Evolutionary conservation across 1,139 yeast species (phyloP).

Genomic region (Yamadazyma atmosphaerica): DNA sequence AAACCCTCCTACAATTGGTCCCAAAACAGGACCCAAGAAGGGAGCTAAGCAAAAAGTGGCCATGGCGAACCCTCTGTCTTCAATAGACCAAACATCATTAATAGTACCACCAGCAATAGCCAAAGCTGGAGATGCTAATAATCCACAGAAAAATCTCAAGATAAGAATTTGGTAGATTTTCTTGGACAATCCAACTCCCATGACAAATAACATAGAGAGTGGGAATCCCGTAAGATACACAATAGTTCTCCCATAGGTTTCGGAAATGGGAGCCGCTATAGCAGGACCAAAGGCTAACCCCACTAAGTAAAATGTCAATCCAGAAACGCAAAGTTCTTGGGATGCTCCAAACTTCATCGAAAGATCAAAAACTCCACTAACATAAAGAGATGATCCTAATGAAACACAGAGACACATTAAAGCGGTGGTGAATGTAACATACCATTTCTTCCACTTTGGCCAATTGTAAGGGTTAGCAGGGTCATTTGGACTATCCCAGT

Average conservation of each 20-base stretch:
- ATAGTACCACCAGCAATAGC: slow-evolving; percentile 88
- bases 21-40: slow-evolving; percentile 77
- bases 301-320: slow-evolving; percentile 66
- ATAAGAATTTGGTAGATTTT: slow-evolving; percentile 62
- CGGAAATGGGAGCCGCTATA: slow-evolving; percentile 76
- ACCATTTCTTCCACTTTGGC: slow-evolving; percentile 64
- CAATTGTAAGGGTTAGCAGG: slow-evolving; percentile 66
- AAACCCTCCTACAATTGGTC: slow-evolving; percentile 82
- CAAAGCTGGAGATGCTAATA: slow-evolving; percentile 80
- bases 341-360: slow-evolving; percentile 46
- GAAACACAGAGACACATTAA: slow-evolving; percentile 64
- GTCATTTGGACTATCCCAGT: slow-evolving; percentile 65
- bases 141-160: slow-evolving; percentile 76
- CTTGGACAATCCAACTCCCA: slow-evolving; percentile 70
- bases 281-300: slow-evolving; percentile 77
- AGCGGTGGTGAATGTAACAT: slow-evolving; percentile 62
- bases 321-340: slow-evolving; percentile 61
- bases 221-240: slow-evolving; percentile 64
- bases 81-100: slow-evolving; percentile 63
- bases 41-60: slow-evolving; percentile 70
- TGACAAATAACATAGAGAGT: slow-evolving; percentile 66
- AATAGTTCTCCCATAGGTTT: slow-evolving; percentile 68
- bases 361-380: slow-evolving; percentile 60
- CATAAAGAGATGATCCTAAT: slow-evolving; percentile 69
- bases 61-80: slow-evolving; percentile 66